Evolutionary conservation across 345 rosid species (phyloP), one percentile per base, ranked within the genome.

Genomic region (Luvunga scandens): DNA sequence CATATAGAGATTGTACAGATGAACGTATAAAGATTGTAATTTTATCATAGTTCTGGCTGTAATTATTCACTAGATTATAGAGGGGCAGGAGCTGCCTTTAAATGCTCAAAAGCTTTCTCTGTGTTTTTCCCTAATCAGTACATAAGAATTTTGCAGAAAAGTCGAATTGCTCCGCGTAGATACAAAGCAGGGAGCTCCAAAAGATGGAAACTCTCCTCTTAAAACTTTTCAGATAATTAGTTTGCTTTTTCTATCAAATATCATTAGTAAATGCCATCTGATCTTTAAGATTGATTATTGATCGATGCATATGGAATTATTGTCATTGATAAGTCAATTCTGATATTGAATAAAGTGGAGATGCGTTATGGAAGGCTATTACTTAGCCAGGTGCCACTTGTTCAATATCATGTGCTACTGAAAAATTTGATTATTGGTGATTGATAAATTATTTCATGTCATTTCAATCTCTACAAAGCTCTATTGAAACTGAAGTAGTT

Each of bases 181-280:
- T 88, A 91, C 99, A 55, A 92, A 91, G 86, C 99, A 96, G 72
- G 99, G 98, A 83, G 87, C 89, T 75, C 97, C 98, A 69, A 92
- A 82, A 86, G 97, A 96, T 74, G 97, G 97, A 60, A 92, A 87
- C 85, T 94, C 97, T 57, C 85, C 87, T 42, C 93, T 96, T 81
- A 98, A 96, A 83, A 98, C 86, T 83, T 92, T 96, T 84, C 95
- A 91, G 91, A 98, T 91, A 87, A 84, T 63, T 34, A 36, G 12
- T 24, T 61, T 69, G 71, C 77, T 24, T 48, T 33, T 24, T 66
- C 45, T 39, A 39, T 39, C 55, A 66, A 16, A n/a, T 65, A 24
- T 59, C 7, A 45, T 50, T 63, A 12, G 9, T 30, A 75, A 9
- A 63, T 64, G 28, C 33, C 5, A 27, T 25, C 18, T 38, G 19